Evolutionary conservation across 2,329 filamentous ascomycete species (phyloP), one percentile per base, ranked within the genome.

Genomic region (Cladorrhinum sp.): DNA sequence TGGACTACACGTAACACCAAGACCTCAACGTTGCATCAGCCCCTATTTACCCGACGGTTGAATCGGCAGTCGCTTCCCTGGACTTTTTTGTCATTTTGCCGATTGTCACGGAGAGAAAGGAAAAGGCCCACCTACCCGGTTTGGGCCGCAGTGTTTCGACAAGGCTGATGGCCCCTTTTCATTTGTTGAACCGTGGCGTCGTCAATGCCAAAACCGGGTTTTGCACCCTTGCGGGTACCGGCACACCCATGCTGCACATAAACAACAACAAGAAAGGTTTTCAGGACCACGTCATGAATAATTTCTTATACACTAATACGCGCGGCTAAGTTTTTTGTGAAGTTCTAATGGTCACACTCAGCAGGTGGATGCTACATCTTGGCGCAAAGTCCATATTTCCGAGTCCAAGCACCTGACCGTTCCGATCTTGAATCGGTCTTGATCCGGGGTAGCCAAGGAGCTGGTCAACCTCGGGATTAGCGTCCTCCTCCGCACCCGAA

Each of bases 21-120:
- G 24, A 50, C 49, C 49, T 27, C 60, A 56, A 59, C 59, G 65
- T 64, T n/a, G 55, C 58, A 64, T 29, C 58, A 58, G 55, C 55
- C 27, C 10, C 29, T n/a, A 55, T 63, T 67, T 67, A 67, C 55
- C 65, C 65, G 65, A 48, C 64, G 64, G 64, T 55, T 65, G 52
- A 62, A 64, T 63, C 63, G 62, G 63, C 61, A 65, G 61, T 66
- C 50, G 55, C 36, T 25, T n/a, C 48, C 52, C 36, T 45, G 55
- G 25, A 50, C 53, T 29, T 57, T 57, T 63, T 60, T 60, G 49
- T 60, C 61, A 29, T 25, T 57, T 36, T 57, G n/a, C 22, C 48
- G 22, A 41, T 25, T 24, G 12, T 20, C 24, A 38, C 55, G 10
- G 18, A 38, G 22, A n/a, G 36, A 48, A 45, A 48, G 5, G 12